Evolutionary conservation across 345 rosid genomes (phyloP).

Genomic region (Hirschfeldia incana): DNA sequence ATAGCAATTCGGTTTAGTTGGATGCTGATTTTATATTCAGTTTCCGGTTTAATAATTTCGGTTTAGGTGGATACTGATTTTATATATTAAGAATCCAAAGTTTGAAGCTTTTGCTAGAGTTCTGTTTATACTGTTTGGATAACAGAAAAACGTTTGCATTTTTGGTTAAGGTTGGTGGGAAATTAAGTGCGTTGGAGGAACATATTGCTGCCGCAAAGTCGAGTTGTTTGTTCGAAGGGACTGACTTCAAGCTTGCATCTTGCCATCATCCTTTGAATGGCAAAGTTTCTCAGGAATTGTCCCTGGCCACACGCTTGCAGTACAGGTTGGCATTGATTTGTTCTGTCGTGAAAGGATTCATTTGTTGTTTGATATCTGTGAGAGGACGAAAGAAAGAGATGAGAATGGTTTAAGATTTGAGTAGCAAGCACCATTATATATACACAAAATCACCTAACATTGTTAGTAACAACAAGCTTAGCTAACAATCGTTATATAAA

Average conservation of each 20-base stretch:
- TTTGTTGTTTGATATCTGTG: too few species aligned
- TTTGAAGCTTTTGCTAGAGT: constrained; percentile 10
- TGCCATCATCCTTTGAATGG: constrained; percentile 62
- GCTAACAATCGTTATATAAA: too few species aligned
- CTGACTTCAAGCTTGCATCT: constrained; percentile 93
- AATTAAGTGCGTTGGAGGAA: constrained; percentile 54
- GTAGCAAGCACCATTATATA: too few species aligned
- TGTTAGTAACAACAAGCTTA: too few species aligned
- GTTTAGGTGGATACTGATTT: too few species aligned
- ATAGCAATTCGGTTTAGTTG: not conserved
- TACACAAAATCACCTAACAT: too few species aligned
- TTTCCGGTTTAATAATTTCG: not conserved
- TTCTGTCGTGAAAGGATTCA: too few species aligned
- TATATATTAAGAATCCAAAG: not conserved
- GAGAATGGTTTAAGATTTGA: too few species aligned
- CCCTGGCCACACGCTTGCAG: too few species aligned
- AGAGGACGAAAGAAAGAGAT: too few species aligned
- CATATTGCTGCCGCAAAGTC: constrained; percentile 61
- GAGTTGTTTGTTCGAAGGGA: constrained; percentile 64
- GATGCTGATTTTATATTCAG: not conserved
- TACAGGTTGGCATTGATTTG: too few species aligned
- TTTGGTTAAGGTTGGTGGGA: constrained; percentile 74
- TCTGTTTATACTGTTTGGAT: not conserved
- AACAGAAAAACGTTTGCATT: not conserved
- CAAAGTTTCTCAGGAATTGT: constrained; percentile 65